Base-by-base conservation (phyloP, 148 eudicot species). In the Vaccinium corymbosum region DNA sequence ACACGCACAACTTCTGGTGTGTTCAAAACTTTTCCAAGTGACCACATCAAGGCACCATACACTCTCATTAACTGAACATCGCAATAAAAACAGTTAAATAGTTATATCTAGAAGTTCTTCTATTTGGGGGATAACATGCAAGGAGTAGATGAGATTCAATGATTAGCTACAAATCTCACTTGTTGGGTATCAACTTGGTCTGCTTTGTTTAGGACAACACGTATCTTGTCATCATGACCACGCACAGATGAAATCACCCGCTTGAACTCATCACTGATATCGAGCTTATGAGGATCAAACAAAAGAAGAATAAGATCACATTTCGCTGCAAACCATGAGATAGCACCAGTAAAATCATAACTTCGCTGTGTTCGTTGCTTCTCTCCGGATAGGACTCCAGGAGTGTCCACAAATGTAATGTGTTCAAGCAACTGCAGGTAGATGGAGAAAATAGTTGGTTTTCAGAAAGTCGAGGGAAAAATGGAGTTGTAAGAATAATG, bases 21-120 rank as follows among this genome's bases (percentile, higher is more conserved):
- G 82, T 97, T 95, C 55, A 97, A 87, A 78, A 97, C 99, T 88
- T 97, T 97, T 61, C 99, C 99, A 72, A 97, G 94, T 52, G 99
- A 97, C 99, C 99, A 97, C 99, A 97, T 97, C 87, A 97, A 85
- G 50, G 99, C 99, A 80, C 99, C 99, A 89, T 97, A 97, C 7
- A 95, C 99, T 88, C 99, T 90, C 99, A 97, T 97, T 50, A 97
- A 92, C 99, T 97, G 85, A 91, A 89, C n/a, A 72, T 72, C 20
- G 4, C 48, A 72, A 35, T 72, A 49, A 72, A 15, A 71, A 71
- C 15, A 29, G 48, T 71, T 72, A 72, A 14, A 72, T 1, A 32
- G 50, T 16, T 15, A 27, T 32, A 27, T 12, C 32, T 29, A 29
- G 4, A 71, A 29, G 75, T 42, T 14, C 73, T 25, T 15, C 11